These are phyloP conservation scores for Haplographium delicatum DNA, from an alignment of 495 filamentous ascomycete species.

Conservation along the genomic window DNA sequence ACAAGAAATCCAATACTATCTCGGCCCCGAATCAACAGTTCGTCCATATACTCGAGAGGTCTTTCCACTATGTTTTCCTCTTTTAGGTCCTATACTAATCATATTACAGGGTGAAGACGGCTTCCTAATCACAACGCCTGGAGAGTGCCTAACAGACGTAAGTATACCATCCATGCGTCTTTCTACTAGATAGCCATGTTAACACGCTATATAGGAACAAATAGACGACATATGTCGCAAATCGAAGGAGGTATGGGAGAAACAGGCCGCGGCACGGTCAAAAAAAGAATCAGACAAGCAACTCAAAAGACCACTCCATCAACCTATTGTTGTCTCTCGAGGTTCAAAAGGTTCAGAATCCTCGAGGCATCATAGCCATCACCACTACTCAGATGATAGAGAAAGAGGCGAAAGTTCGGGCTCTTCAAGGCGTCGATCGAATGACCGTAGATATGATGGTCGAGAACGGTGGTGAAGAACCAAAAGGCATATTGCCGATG, in stretches of 20 bases:
- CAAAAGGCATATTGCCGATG: not conserved
- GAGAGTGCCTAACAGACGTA: conserved; percentile 49
- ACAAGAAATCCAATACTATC: conserved; percentile 50
- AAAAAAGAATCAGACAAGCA: conserved; percentile 40
- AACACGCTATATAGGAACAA: conserved; percentile 39
- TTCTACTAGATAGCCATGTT: conserved; percentile 4
- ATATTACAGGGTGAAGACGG: conserved; percentile 47
- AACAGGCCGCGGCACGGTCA: conserved; percentile 46
- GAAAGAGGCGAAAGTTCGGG: conserved; percentile 8
- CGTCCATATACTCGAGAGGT: conserved; percentile 50
- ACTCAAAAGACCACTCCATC: conserved; percentile 50
- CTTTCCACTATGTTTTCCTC: conserved; percentile 16
- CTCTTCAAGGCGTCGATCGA: conserved; percentile 5
- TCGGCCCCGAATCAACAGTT: conserved; percentile 49
- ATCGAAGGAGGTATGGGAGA: conserved; percentile 51
- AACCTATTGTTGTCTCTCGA: conserved; percentile 43
- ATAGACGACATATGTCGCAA: conserved; percentile 54
- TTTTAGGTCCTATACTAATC: conserved; percentile 27
- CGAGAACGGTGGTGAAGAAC: conserved; percentile 5
- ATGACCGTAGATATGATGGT: conserved; percentile 12
- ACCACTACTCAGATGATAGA: conserved; percentile 12
- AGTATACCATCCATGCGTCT: conserved; percentile 20
- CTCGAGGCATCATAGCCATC: not conserved
- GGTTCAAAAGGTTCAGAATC: conserved; percentile 21
- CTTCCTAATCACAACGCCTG: conserved; percentile 50